Evolutionary conservation across 208 protist genomes (phyloP).

Genomic region (Crithidia bombi): DNA sequence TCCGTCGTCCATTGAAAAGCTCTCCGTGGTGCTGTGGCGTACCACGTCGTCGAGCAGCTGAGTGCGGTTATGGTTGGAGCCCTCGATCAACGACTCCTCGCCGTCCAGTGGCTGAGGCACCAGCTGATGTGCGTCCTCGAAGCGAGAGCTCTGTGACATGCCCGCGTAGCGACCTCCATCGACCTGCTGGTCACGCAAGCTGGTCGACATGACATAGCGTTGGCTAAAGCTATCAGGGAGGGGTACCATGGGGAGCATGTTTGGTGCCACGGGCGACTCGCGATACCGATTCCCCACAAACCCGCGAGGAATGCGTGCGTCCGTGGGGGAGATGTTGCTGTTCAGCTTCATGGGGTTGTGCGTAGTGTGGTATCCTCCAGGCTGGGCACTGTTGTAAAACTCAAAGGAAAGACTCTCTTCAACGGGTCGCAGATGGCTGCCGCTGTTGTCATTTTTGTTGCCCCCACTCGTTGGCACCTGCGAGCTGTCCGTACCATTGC

Average conservation of each 20-base stretch:
- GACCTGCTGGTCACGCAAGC: constrained; percentile 7
- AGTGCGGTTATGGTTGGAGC: not conserved
- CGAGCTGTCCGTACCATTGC: not conserved
- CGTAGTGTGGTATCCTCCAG: not conserved
- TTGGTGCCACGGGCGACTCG: constrained; percentile 15
- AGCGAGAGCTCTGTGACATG: constrained; percentile 23
- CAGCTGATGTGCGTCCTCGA: constrained; percentile 19
- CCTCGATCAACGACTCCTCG: not conserved
- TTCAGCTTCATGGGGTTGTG: not conserved
- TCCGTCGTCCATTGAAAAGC: constrained; percentile 14
- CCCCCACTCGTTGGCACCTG: not conserved
- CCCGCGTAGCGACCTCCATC: constrained; percentile 17
- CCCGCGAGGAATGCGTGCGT: constrained; percentile 2
- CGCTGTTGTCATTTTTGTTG: not conserved
- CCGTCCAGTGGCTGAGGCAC: constrained; percentile 1
- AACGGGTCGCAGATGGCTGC: not conserved
- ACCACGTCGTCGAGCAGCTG: constrained; percentile 25
- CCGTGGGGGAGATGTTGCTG: not conserved
- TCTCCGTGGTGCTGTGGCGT: constrained; percentile 28
- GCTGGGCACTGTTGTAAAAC: constrained; percentile 4
- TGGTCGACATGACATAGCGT: not conserved
- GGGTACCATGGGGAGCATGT: constrained; percentile 11
- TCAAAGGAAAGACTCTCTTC: constrained; percentile 18
- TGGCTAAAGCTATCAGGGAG: constrained; percentile 15
- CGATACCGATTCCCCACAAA: constrained; percentile 1